Base-by-base conservation (phyloP, 1,284 basidiomycete genomes). In the Ustilago bromivora region DNA sequence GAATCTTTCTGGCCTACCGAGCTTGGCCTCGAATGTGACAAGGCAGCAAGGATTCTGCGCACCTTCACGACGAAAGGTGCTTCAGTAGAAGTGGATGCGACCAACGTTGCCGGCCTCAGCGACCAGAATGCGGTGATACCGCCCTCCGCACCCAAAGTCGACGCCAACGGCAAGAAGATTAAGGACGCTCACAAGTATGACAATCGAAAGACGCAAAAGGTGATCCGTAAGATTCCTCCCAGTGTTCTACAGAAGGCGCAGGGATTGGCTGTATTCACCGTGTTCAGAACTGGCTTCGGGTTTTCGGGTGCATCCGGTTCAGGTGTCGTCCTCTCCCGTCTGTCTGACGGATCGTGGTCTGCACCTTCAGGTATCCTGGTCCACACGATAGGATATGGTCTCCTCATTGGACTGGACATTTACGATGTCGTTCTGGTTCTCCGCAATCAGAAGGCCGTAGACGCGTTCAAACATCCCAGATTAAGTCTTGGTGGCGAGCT, bases 351-450 rank as follows among this genome's bases (percentile, higher is more conserved):
- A 0, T 61, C 65, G 19, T 87, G 86, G 86, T 79, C 81, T 5
- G 55, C 80, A 0, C 86, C 86, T 3, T 82, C 82, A 1, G 85
- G 83, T 19, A 65, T 87, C 9, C 57, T 86, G 0, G 67, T 87
- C 13, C 84, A 87, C 38, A 86, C 85, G 0, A 51, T 85, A 17
- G 82, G 83, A 0, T 79, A 76, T 43, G 85, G 82, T 0, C 78
- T 87, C 47, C 68, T 85, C 12, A 79, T 84, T 38, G 87, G 86
- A 0, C 76, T 84, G 13, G 86, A 87, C 52, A 80, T 87, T 31
- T 87, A 87, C 70, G 87, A 87, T 51, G 85, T 86, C 12, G 85
- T 87, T 1, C 78, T 87, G 2, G 77, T 87, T 1, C 76, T 87
- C 6, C 80, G 86, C 4, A 84, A 70, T 38, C 74, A 83, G 46